Percentiles rank a stretch among this genome's conserved stretches.
phyloP scores from a whole-genome alignment of 768 basidiomycete genomes.

The Lentinus brumalis region DNA sequence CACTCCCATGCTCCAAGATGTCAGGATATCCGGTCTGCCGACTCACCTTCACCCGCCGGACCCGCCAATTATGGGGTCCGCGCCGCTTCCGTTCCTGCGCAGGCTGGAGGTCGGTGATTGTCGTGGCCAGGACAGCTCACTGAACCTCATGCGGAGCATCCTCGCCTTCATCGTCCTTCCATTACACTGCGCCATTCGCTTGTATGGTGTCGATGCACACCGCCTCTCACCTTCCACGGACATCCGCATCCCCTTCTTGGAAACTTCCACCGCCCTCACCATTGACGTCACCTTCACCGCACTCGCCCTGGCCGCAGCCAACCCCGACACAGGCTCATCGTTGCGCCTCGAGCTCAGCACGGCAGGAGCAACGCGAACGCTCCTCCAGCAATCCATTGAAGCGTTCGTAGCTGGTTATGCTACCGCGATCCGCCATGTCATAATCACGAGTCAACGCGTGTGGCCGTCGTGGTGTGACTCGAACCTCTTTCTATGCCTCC shows the following conservation, averaged over 20 bases:
- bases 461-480: constrained; percentile 18
- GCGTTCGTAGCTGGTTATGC: background rate
- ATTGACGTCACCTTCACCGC: constrained; percentile 9
- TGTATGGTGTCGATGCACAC: constrained; percentile 1
- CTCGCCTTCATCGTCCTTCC: constrained; percentile 4
- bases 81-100: background rate
- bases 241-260: background rate
- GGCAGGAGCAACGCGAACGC: constrained; percentile 1
- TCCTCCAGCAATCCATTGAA: constrained; percentile 1
- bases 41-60: constrained; percentile 4
- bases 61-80: background rate
- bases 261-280: background rate
- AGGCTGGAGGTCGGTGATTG: constrained; percentile 7
- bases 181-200: background rate
- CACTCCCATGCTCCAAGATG: background rate
- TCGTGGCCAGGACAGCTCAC: background rate
- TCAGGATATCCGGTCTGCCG: constrained; percentile 5
- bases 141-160: background rate
- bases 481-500: background rate
- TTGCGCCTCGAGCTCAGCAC: constrained; percentile 10
- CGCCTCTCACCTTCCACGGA: background rate
- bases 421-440: background rate
- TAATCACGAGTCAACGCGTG: constrained; percentile 4
- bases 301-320: background rate
- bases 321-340: background rate